Conservation (phyloP, 1,284 basidiomycete genomes). For the Melampsora larici-populina region DNA sequence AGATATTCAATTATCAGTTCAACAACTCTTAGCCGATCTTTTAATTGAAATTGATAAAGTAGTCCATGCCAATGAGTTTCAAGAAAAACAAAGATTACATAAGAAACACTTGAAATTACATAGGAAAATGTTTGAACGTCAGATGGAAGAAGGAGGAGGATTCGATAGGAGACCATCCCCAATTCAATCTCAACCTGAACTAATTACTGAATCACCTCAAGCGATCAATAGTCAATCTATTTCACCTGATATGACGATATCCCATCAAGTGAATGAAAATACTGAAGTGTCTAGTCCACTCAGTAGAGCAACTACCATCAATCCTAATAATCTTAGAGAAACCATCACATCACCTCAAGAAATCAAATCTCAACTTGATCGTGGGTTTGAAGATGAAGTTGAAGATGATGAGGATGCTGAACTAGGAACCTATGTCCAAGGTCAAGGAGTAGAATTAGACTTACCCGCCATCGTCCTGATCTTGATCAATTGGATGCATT, state of each 20-base stretch:
- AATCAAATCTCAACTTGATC: neutral
- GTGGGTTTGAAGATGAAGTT: slow-evolving; percentile 49
- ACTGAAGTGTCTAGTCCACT: neutral
- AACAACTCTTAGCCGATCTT: slow-evolving; percentile 87
- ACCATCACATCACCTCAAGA: neutral
- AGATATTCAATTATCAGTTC: slow-evolving; percentile 87
- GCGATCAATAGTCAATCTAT: neutral
- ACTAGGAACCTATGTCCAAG: slow-evolving; percentile 74
- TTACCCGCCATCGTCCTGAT: slow-evolving; percentile 91
- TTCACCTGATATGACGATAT: neutral
- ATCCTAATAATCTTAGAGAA: slow-evolving; percentile 21
- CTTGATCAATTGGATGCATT: slow-evolving; percentile 80
- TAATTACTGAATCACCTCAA: neutral
- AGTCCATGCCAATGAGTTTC: slow-evolving; percentile 54
- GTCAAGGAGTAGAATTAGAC: slow-evolving; percentile 86
- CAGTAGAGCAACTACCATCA: neutral
- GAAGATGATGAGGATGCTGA: slow-evolving; percentile 52
- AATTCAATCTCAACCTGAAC: neutral
- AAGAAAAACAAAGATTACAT: slow-evolving; percentile 27
- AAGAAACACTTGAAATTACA: slow-evolving; percentile 14
- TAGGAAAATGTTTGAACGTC: slow-evolving; percentile 21
- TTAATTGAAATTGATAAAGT: slow-evolving; percentile 86
- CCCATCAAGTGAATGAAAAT: neutral
- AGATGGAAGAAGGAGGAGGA: slow-evolving; percentile 4
- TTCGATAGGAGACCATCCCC: neutral